Percentiles rank a stretch among this genome's conserved stretches.
phyloP scores from a whole-genome alignment of 441 rosid genomes.

The Gossypium lobatum region DNA sequence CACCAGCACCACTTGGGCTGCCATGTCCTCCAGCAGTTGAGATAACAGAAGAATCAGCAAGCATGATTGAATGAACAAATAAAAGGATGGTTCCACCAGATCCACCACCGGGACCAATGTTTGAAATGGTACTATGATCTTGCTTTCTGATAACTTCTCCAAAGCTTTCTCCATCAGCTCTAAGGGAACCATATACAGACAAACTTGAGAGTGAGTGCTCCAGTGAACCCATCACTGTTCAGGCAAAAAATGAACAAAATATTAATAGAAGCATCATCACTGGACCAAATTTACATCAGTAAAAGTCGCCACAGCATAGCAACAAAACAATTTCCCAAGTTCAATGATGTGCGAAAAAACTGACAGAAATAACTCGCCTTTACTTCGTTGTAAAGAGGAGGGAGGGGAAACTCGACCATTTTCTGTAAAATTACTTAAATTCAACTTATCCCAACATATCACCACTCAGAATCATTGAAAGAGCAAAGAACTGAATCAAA shows the following conservation, averaged over 20 bases:
- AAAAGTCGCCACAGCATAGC: not conserved
- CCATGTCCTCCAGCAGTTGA: constrained; percentile 85
- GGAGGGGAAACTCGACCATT: not conserved
- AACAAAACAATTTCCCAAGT: not conserved
- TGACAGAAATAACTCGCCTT: not conserved
- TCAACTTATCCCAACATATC: not conserved
- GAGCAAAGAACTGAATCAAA: not conserved
- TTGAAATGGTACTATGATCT: constrained; percentile 29
- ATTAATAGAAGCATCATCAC: not conserved
- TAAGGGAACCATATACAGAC: constrained; percentile 66
- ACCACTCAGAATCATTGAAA: not conserved
- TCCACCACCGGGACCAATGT: constrained; percentile 85
- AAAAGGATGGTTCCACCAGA: constrained; percentile 91
- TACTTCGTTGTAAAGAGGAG: not conserved
- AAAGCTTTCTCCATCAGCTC: constrained; percentile 80
- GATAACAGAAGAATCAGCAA: constrained; percentile 51
- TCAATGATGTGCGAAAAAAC: not conserved
- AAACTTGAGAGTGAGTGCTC: constrained; percentile 81
- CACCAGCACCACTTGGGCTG: constrained; percentile 75
- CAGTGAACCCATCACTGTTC: constrained; percentile 85
- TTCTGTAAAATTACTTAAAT: constrained; percentile 3
- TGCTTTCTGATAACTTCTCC: constrained; percentile 39
- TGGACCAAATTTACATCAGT: constrained; percentile 4
- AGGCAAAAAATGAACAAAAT: constrained; percentile 19
- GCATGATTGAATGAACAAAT: constrained; percentile 48